Conservation (phyloP, 2,329 filamentous ascomycete species). For the Trichoderma pleuroti region DNA sequence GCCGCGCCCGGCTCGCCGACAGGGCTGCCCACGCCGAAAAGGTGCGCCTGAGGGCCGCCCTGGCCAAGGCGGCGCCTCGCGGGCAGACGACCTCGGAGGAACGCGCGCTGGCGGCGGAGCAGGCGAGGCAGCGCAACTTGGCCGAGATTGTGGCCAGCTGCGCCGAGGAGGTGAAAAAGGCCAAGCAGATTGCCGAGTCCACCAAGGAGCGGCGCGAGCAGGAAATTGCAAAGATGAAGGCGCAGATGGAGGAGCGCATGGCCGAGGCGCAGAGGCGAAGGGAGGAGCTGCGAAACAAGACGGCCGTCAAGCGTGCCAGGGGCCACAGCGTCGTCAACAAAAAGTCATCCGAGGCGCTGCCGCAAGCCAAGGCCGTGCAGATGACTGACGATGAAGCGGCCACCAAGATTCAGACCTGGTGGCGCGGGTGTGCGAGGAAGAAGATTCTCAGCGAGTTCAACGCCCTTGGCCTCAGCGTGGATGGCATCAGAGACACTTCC, state of each 20-base stretch:
- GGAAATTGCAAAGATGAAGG: slow-evolving; percentile 64
- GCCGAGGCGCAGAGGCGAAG: slow-evolving; percentile 73
- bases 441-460: slow-evolving; percentile 63
- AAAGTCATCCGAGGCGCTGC: slow-evolving; percentile 47
- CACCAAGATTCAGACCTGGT: slow-evolving; percentile 65
- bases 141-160: slow-evolving; percentile 78
- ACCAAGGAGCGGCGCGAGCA: slow-evolving; percentile 78
- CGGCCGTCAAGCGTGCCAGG: slow-evolving; percentile 49
- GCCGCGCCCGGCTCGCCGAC: slow-evolving; percentile 75
- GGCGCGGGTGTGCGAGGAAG: slow-evolving; percentile 58
- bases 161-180: slow-evolving; percentile 77
- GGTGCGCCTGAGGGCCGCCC: slow-evolving; percentile 70
- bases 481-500: slow-evolving; percentile 63
- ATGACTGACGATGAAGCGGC: slow-evolving; percentile 62
- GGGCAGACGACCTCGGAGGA: slow-evolving; percentile 69
- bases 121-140: slow-evolving; percentile 74
- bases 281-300: slow-evolving; percentile 58
- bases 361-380: slow-evolving; percentile 44
- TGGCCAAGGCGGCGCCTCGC: slow-evolving; percentile 66
- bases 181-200: slow-evolving; percentile 76
- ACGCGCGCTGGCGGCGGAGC: slow-evolving; percentile 70
- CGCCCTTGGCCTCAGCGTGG: slow-evolving; percentile 64
- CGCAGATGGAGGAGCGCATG: slow-evolving; percentile 76
- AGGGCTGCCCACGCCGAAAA: slow-evolving; percentile 80
- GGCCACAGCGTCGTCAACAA: slow-evolving; percentile 51